Evolutionary conservation across 2,329 filamentous ascomycete genomes (phyloP).

Genomic region (Pestalotiopsis sp.): DNA sequence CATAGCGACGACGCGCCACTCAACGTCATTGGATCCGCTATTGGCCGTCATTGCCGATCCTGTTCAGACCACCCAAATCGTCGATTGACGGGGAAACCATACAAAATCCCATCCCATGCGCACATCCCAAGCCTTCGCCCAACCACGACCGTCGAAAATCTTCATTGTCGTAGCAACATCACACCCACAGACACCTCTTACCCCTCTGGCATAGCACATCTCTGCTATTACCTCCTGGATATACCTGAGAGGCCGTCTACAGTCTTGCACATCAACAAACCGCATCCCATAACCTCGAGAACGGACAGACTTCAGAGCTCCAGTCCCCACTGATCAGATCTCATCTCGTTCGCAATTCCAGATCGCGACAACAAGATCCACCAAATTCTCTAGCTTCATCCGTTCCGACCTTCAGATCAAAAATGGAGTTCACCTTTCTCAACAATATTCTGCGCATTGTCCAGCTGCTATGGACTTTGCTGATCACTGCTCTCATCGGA

Average conservation of each 20-base stretch:
- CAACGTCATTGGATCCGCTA: conserved; percentile 13
- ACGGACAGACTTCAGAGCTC: neutral
- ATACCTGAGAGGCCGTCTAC: neutral
- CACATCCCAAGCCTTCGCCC: neutral
- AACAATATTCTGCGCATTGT: conserved; percentile 48
- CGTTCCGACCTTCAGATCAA: neutral
- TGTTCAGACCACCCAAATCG: neutral
- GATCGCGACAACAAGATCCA: neutral
- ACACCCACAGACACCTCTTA: neutral
- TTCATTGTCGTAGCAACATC: neutral
- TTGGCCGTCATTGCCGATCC: conserved; percentile 13
- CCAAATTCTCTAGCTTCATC: neutral
- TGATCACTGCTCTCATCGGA: conserved; percentile 59
- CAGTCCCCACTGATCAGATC: neutral
- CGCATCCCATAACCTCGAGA: neutral
- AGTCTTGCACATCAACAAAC: neutral
- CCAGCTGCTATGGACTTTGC: conserved; percentile 54
- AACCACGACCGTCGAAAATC: neutral
- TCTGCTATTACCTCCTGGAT: neutral
- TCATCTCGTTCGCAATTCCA: neutral
- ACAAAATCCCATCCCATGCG: neutral
- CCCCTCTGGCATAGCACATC: neutral
- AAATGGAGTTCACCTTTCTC: conserved; percentile 39
- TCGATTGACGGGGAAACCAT: conserved; percentile 16
- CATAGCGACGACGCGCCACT: conserved; percentile 5